These are phyloP conservation scores for Begonia peltatifolia DNA, from an alignment of 306 rosid genomes.

Conservation along the genomic window DNA sequence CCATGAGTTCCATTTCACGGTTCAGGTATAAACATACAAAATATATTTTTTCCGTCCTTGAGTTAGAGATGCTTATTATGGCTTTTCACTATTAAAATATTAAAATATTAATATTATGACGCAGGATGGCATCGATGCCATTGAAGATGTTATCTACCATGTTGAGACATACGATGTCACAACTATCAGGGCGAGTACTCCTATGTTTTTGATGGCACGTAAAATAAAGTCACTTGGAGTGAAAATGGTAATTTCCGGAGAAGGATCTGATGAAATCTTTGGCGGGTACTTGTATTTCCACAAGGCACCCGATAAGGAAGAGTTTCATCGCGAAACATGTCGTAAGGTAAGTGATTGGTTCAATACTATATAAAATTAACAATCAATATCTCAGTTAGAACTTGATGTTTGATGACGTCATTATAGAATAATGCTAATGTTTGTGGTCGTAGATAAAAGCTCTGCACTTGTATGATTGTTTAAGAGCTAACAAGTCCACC, in stretches of 20 bases:
- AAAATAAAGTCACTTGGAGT: slow-evolving; percentile 95
- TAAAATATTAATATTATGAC: neutral
- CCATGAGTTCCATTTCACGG: slow-evolving; percentile 77
- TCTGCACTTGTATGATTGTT: slow-evolving; percentile 74
- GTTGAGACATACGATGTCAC: slow-evolving; percentile 92
- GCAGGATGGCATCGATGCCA: slow-evolving; percentile 93
- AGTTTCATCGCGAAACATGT: slow-evolving; percentile 85
- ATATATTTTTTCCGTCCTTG: no score
- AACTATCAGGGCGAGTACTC: slow-evolving; percentile 90
- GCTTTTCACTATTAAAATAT: neutral
- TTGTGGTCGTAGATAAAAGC: slow-evolving; percentile 63
- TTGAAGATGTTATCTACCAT: slow-evolving; percentile 91
- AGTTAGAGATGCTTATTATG: no score
- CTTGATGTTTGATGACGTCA: neutral
- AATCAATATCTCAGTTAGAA: no score
- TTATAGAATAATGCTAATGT: neutral
- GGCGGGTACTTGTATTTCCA: slow-evolving; percentile 97
- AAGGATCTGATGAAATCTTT: slow-evolving; percentile 93
- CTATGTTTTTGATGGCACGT: slow-evolving; percentile 92
- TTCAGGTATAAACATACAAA: slow-evolving; percentile 40
- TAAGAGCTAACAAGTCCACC: slow-evolving; percentile 81
- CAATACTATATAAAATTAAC: no score
- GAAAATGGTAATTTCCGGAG: slow-evolving; percentile 92
- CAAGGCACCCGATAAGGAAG: slow-evolving; percentile 97
- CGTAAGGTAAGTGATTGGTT: slow-evolving; percentile 42